Conservation (phyloP, 345 rosid genomes). For the Linum lewisii region DNA sequence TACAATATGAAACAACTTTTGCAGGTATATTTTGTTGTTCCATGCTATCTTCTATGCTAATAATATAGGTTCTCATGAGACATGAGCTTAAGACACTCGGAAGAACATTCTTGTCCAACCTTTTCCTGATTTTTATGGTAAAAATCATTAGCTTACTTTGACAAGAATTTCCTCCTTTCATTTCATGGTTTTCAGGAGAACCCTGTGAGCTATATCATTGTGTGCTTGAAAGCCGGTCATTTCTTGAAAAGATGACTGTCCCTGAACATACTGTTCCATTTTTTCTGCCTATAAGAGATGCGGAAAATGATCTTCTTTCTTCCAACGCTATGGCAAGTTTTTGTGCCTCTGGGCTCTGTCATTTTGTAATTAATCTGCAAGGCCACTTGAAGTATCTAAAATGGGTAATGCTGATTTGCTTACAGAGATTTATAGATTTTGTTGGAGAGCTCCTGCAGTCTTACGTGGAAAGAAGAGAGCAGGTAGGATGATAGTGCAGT, state of each 20-base stretch:
- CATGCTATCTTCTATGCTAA: neutral
- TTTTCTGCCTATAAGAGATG: conserved; percentile 78
- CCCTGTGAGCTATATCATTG: conserved; percentile 76
- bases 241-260: conserved; percentile 90
- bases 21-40: conserved; percentile 49
- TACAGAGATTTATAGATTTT: conserved; percentile 82
- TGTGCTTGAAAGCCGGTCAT: conserved; percentile 90
- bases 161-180: neutral
- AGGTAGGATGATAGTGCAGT: conserved; percentile 58
- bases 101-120: neutral
- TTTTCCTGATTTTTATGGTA: neutral
- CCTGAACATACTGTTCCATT: conserved; percentile 92
- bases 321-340: conserved; percentile 80
- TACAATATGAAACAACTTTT: conserved; percentile 79
- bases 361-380: neutral
- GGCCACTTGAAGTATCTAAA: neutral
- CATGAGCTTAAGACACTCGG: neutral
- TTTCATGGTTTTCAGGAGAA: conserved; percentile 41
- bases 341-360: conserved; percentile 15
- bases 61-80: neutral
- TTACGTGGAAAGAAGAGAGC: conserved; percentile 86
- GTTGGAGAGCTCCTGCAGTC: conserved; percentile 86
- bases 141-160: neutral
- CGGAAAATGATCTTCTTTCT: conserved; percentile 82
- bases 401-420: conserved; percentile 18